phyloP scores from a whole-genome alignment of 2,329 filamentous ascomycete genomes.

The Periconia macrospinosa region DNA sequence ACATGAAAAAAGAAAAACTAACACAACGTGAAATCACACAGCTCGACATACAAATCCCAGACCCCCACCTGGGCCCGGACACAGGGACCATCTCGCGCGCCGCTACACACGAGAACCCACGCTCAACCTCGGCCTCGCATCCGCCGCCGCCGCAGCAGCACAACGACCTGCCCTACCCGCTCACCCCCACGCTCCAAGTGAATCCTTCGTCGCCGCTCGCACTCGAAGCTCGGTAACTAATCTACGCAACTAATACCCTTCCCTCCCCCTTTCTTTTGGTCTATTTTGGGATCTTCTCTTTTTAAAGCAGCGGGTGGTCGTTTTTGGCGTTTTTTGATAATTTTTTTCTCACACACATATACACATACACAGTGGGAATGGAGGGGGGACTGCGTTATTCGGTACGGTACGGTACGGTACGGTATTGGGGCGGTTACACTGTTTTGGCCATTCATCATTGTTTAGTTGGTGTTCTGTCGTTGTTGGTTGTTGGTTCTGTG shows the following conservation, averaged over 20 bases:
- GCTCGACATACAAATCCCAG: conserved; percentile 80
- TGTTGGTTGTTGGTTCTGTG: too few relatives aligned
- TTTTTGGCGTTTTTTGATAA: background rate
- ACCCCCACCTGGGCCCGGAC: conserved; percentile 66
- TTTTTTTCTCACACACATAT: too few relatives aligned
- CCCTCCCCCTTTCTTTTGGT: background rate
- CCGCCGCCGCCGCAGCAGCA: conserved; percentile 18
- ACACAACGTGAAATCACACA: conserved; percentile 34
- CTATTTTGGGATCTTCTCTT: too few relatives aligned
- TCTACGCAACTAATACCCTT: background rate
- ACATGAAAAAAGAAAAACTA: background rate
- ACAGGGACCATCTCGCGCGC: conserved; percentile 22
- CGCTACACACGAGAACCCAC: conserved; percentile 30
- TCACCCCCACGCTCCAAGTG: conserved; percentile 34
- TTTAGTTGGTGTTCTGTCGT: too few relatives aligned
- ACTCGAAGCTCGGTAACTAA: conserved; percentile 21
- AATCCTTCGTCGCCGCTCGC: conserved; percentile 26
- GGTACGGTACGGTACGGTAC: too few relatives aligned
- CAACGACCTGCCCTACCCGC: conserved; percentile 13
- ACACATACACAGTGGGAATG: too few relatives aligned
- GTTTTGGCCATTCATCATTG: too few relatives aligned
- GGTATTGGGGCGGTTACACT: too few relatives aligned
- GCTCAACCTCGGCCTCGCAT: conserved; percentile 8
- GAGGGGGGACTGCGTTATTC: too few relatives aligned
- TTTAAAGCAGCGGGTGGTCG: background rate